Percentiles rank a stretch among this genome's conserved stretches.
These are phyloP conservation scores for Sporothrix luriei DNA, from an alignment of 2,329 filamentous ascomycete genomes.

Conservation along the genomic window DNA sequence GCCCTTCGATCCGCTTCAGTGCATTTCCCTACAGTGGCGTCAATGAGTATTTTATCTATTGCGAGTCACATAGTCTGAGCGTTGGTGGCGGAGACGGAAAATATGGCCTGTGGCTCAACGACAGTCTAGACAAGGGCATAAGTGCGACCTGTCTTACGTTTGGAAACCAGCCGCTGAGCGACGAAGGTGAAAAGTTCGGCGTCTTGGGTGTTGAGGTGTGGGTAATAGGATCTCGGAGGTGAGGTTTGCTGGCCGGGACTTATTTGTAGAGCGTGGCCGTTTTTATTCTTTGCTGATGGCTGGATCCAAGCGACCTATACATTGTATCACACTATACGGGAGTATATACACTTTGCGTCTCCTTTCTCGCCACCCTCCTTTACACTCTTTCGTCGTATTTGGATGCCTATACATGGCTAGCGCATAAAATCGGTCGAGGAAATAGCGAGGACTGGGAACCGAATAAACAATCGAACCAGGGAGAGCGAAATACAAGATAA, in stretches of 20 bases:
- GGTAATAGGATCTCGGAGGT: conserved; percentile 67
- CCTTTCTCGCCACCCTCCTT: neutral
- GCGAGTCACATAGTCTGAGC: conserved; percentile 80
- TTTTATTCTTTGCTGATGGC: too few relatives aligned
- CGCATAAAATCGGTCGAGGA: too few relatives aligned
- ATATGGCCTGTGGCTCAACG: conserved; percentile 92
- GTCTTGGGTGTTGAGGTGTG: conserved; percentile 90
- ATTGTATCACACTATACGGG: too few relatives aligned
- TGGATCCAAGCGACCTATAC: too few relatives aligned
- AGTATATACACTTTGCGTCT: neutral
- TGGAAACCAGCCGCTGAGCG: conserved; percentile 90
- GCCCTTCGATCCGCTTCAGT: conserved; percentile 87
- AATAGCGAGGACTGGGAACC: too few relatives aligned
- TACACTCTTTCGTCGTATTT: too few relatives aligned
- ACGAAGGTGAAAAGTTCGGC: conserved; percentile 89
- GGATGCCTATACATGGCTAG: too few relatives aligned
- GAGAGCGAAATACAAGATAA: too few relatives aligned
- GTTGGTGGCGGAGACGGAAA: conserved; percentile 86
- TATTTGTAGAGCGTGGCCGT: neutral
- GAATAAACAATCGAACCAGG: too few relatives aligned
- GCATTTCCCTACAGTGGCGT: conserved; percentile 94
- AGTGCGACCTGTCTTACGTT: conserved; percentile 87
- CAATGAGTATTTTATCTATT: conserved; percentile 96
- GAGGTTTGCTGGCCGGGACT: neutral
- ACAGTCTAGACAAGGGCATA: conserved; percentile 78